Percentiles rank a stretch among this genome's conserved stretches.
These are phyloP conservation scores for Cryphonectria radicalis DNA, from an alignment of 2,329 filamentous ascomycete genomes.

Conservation along the genomic window DNA sequence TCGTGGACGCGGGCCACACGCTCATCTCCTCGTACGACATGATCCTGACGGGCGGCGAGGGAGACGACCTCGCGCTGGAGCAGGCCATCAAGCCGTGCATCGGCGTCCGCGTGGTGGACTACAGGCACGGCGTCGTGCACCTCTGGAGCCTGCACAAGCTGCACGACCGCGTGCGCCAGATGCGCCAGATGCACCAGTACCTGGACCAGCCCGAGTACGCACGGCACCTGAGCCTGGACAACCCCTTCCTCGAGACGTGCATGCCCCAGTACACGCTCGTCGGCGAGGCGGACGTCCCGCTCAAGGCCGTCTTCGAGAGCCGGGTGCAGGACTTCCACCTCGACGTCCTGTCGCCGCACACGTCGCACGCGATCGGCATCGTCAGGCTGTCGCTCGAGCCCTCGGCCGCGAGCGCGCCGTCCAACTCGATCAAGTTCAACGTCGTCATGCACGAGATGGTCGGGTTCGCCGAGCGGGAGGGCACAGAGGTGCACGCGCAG, in stretches of 20 bases:
- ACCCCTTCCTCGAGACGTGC: constrained; percentile 88
- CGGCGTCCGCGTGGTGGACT: constrained; percentile 88
- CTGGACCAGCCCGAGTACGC: constrained; percentile 93
- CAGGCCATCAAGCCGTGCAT: constrained; percentile 87
- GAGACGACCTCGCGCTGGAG: constrained; percentile 80
- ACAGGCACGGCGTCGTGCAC: constrained; percentile 81
- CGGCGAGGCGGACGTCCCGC: constrained; percentile 89
- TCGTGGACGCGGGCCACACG: constrained; percentile 85
- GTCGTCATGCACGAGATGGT: constrained; percentile 97
- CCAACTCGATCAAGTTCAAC: constrained; percentile 94
- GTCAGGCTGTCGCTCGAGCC: constrained; percentile 90
- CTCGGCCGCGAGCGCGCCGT: constrained; percentile 88
- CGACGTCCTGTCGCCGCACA: constrained; percentile 91
- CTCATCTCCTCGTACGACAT: constrained; percentile 96
- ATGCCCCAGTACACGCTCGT: constrained; percentile 92
- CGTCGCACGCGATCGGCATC: constrained; percentile 86
- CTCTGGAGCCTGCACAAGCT: constrained; percentile 96
- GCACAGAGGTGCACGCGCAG: constrained; percentile 93
- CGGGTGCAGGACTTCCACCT: constrained; percentile 92
- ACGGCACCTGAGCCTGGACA: constrained; percentile 88
- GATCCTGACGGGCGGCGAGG: constrained; percentile 88
- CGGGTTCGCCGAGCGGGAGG: constrained; percentile 93
- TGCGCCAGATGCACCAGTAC: constrained; percentile 97
- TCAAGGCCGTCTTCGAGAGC: constrained; percentile 91
- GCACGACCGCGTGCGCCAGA: constrained; percentile 81